Base-by-base conservation (phyloP, 2,329 filamentous ascomycete species). In the Blumeriella jaapii region DNA sequence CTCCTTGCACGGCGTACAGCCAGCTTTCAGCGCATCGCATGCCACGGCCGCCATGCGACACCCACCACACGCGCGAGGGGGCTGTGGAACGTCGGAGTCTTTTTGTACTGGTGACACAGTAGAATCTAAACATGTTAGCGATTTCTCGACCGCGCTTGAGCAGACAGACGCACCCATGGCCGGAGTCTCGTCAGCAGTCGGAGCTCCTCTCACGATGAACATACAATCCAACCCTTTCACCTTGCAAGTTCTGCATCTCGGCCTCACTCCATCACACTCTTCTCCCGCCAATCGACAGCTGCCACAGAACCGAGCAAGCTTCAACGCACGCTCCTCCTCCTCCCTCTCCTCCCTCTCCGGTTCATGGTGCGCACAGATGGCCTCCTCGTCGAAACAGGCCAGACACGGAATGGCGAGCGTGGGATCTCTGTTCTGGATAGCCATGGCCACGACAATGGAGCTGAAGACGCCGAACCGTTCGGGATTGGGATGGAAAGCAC, bases 311-410 rank as follows among this genome's bases (percentile, higher is more conserved):
- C 13, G 23, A 3, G 23, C 31, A 2, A 26, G 16, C 24, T 34
- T 11, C 4, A 27, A 13, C 8, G 11, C 25, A 5, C 13, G 25
- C 9, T 9, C 4, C 8, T 13, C 12, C 5, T 6, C 15, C 20
- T 23, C 20, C 11, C 20, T 31, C 4, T 34, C 23, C 14, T 11
- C n/a, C 14, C 19, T 20, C 16, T 16, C 9, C 8, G 17, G 10
- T 14, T 26, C 14, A 14, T 34, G 31, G 5, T 34, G 23, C 2
- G 31, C 31, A 9, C 31, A 34, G 6, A 26, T 25, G 7, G 31
- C 27, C 3, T 34, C 29, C 11, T 19, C 31, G 16, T 34, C 31
- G 23, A 34, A 34, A 20, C 31, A 34, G 15, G 31, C 31, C 1
- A 34, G 23, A 17, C 31, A 34, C 2, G 31, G 31, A 8, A 27